Conservation (phyloP, 2,329 filamentous ascomycete species). For the Fusarium clavum region DNA sequence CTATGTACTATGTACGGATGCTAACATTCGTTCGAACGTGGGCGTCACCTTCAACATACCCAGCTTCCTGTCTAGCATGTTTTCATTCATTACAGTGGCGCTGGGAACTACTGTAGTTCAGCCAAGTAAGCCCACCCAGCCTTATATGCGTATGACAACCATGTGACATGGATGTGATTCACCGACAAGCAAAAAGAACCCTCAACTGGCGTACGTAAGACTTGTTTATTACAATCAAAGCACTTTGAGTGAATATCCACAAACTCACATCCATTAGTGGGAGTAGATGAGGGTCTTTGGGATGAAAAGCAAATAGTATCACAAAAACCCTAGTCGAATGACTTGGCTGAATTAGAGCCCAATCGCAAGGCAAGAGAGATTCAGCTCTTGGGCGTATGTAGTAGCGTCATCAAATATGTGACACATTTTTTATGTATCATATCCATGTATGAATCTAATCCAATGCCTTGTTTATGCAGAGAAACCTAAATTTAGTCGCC, state of each 20-base stretch:
- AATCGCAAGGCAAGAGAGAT: constrained; percentile 5
- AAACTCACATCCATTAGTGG: neutral
- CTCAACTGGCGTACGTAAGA: neutral
- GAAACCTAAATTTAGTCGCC: constrained; percentile 8
- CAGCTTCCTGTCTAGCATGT: neutral
- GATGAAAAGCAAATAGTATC: constrained; percentile 3
- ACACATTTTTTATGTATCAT: neutral
- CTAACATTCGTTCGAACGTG: neutral
- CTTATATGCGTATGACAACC: neutral
- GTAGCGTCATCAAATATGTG: constrained; percentile 4
- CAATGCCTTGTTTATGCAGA: constrained; percentile 1
- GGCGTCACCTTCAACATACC: neutral
- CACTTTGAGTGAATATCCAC: neutral
- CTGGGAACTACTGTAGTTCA: neutral
- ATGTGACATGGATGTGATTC: neutral
- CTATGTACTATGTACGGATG: neutral
- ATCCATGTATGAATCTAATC: neutral
- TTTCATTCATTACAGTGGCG: neutral
- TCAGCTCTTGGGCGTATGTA: neutral
- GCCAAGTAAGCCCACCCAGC: constrained; percentile 4
- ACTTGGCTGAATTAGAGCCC: constrained; percentile 5
- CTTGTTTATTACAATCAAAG: neutral
- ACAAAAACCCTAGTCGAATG: constrained; percentile 13
- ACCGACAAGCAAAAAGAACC: neutral
- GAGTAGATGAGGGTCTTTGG: neutral